phyloP scores from a whole-genome alignment of 768 basidiomycete species.

The Suillus variegatus region DNA sequence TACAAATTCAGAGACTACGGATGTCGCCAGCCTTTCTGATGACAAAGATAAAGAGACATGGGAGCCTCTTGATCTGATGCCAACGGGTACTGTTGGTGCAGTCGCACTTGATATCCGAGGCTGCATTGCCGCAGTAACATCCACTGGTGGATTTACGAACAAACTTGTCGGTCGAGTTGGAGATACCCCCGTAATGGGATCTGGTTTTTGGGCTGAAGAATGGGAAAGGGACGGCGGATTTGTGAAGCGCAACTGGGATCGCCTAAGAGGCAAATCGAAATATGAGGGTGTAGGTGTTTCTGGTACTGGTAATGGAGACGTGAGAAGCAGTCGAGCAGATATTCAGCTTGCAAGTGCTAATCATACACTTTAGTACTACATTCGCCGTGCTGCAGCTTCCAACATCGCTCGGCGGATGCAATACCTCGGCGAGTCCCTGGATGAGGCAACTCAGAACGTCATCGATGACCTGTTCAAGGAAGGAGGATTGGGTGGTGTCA shows the following conservation, averaged over 20 bases:
- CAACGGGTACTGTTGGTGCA: slow-evolving; percentile 83
- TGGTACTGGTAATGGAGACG: slow-evolving; percentile 86
- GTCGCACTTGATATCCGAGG: slow-evolving; percentile 77
- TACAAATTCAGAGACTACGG: slow-evolving; percentile 18
- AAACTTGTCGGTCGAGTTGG: slow-evolving; percentile 84
- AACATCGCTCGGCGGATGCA: slow-evolving; percentile 69
- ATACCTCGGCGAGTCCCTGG: slow-evolving; percentile 56
- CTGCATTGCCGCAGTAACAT: slow-evolving; percentile 72
- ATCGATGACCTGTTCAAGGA: slow-evolving; percentile 58
- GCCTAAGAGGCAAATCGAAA: slow-evolving; percentile 34
- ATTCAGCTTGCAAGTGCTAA: slow-evolving; percentile 9
- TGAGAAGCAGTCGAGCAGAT: slow-evolving; percentile 34
- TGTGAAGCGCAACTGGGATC: slow-evolving; percentile 41
- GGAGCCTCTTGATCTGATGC: slow-evolving; percentile 53
- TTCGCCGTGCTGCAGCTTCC: slow-evolving; percentile 65
- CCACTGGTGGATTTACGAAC: slow-evolving; percentile 82
- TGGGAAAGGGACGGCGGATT: slow-evolving; percentile 48
- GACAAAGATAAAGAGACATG: slow-evolving; percentile 4
- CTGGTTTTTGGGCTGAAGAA: slow-evolving; percentile 85
- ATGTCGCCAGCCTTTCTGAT: slow-evolving; percentile 19
- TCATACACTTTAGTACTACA: slow-evolving; percentile 60
- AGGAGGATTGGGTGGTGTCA: slow-evolving; percentile 74
- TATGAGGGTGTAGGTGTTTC: slow-evolving; percentile 67
- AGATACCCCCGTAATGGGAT: slow-evolving; percentile 77
- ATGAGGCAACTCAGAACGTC: slow-evolving; percentile 52